Evolutionary conservation across 441 rosid genomes (phyloP).

Genomic region (Theobroma grandiflorum): DNA sequence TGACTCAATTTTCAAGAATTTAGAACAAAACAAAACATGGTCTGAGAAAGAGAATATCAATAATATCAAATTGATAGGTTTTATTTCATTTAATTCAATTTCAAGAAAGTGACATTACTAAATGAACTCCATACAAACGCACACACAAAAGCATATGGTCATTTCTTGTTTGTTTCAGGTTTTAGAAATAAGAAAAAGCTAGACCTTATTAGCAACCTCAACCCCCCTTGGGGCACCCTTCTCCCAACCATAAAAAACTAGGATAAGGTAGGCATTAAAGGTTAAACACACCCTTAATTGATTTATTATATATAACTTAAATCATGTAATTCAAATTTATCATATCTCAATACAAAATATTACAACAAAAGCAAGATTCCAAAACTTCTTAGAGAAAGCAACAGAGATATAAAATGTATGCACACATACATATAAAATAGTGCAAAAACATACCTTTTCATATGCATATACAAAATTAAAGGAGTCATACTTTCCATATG

Average conservation of each 20-base stretch:
- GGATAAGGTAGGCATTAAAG: not conserved
- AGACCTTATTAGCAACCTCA: not conserved
- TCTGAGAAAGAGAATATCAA: conserved; percentile 14
- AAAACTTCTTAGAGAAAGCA: not conserved
- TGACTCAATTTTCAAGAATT: conserved; percentile 4
- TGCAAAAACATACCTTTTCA: not conserved
- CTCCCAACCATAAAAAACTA: not conserved
- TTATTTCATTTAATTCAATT: conserved; percentile 1
- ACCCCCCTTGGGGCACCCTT: not conserved
- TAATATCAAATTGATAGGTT: conserved; percentile 7
- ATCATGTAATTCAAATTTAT: conserved; percentile 8
- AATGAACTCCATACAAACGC: not conserved
- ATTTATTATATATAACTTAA: not conserved
- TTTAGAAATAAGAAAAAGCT: not conserved
- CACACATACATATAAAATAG: not conserved
- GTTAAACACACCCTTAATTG: conserved; percentile 15
- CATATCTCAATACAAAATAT: not conserved
- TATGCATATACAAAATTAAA: conserved; percentile 4
- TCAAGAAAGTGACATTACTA: not conserved
- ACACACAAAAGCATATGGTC: not conserved
- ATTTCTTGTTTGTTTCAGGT: conserved; percentile 9
- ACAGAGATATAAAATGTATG: not conserved
- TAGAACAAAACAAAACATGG: not conserved
- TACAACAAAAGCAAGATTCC: conserved; percentile 12
- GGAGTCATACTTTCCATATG: conserved; percentile 76